These are phyloP conservation scores for Plenodomus biglobosus DNA, from an alignment of 2,329 filamentous ascomycete species.

Conservation along the genomic window DNA sequence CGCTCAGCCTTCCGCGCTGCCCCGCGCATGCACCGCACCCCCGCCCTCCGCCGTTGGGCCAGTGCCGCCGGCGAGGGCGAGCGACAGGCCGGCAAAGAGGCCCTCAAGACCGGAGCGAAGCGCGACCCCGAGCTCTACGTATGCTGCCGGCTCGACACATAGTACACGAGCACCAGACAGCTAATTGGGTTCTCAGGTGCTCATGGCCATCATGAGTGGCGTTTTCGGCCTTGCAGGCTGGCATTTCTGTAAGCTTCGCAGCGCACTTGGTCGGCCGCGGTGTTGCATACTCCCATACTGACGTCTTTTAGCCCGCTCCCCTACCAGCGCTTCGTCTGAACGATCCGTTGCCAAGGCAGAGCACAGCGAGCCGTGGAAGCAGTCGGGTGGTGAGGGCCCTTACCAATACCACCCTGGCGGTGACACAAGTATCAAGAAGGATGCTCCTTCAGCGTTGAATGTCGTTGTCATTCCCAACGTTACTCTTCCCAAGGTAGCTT, in stretches of 20 bases:
- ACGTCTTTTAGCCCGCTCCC: slow-evolving; percentile 68
- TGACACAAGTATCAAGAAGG: slow-evolving; percentile 75
- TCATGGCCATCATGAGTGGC: slow-evolving; percentile 86
- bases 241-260: slow-evolving; percentile 69
- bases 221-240: slow-evolving; percentile 86
- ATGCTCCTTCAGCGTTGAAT: slow-evolving; percentile 94
- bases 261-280: slow-evolving; percentile 1
- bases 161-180: slow-evolving; percentile 4
- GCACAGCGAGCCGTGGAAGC: slow-evolving; percentile 90
- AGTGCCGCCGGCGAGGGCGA: slow-evolving; percentile 48
- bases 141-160: slow-evolving; percentile 37
- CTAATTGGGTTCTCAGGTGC: slow-evolving; percentile 63
- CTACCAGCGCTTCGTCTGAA: slow-evolving; percentile 84
- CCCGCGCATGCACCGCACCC: slow-evolving; percentile 47
- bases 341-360: slow-evolving; percentile 71
- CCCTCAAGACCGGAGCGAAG: slow-evolving; percentile 65
- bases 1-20: slow-evolving; percentile 51
- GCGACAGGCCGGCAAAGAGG: slow-evolving; percentile 50
- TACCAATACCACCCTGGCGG: slow-evolving; percentile 76
- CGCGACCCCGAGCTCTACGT: slow-evolving; percentile 76
- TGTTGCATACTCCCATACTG: slow-evolving; percentile 11
- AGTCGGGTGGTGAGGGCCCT: slow-evolving; percentile 57
- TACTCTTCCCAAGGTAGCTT: slow-evolving; percentile 71
- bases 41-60: slow-evolving; percentile 38
- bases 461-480: slow-evolving; percentile 92